A percentile compares a stretch with the other conserved stretches of the same genome.
Evolutionary conservation across 148 eudicot genomes (phyloP).

Genomic region (Cornus florida): DNA sequence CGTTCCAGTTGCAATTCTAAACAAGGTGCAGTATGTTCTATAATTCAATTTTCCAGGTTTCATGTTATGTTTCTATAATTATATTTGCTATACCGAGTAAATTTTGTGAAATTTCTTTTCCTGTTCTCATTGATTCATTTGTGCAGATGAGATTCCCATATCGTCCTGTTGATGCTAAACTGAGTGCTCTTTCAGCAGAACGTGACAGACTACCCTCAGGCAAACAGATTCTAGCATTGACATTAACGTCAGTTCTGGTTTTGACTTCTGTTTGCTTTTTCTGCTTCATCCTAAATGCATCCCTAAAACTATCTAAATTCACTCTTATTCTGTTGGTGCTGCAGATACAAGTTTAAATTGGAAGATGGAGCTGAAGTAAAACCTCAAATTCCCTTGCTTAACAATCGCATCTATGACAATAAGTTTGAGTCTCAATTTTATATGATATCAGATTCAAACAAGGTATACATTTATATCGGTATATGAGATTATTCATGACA

Average conservation of each 20-base stretch:
- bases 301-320: conserved; percentile 3
- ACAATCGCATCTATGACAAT: conserved; percentile 90
- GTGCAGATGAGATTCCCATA: conserved; percentile 80
- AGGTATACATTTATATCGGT: conserved; percentile 43
- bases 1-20: conserved; percentile 70
- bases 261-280: neutral
- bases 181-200: conserved; percentile 66
- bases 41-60: neutral
- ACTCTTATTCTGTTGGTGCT: conserved; percentile 27
- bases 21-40: conserved; percentile 49
- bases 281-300: conserved; percentile 3
- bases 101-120: neutral
- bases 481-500: neutral
- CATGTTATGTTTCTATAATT: neutral
- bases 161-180: conserved; percentile 73
- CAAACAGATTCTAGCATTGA: conserved; percentile 79
- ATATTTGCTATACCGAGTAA: neutral
- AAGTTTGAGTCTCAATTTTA: conserved; percentile 97
- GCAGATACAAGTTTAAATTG: conserved; percentile 91
- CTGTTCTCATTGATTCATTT: neutral
- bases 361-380: conserved; percentile 91
- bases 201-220: conserved; percentile 97
- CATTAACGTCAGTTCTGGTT: conserved; percentile 65
- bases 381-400: conserved; percentile 86
- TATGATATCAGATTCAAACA: conserved; percentile 94